Evolutionary conservation across 2,329 filamentous ascomycete species (phyloP).

Genomic region (Colletotrichum ledebouriae): DNA sequence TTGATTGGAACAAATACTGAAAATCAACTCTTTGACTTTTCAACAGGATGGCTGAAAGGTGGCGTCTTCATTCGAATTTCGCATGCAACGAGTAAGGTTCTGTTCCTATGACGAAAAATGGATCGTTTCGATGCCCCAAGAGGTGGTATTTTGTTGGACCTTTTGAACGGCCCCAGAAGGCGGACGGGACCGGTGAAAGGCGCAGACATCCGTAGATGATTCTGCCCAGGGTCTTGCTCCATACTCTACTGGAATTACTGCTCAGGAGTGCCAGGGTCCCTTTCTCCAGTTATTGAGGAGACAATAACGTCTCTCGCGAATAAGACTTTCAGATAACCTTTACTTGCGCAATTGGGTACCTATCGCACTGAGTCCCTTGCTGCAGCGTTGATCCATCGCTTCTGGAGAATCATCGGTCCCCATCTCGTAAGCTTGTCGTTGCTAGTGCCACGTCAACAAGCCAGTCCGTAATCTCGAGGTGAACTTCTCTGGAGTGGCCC

Average conservation of each 20-base stretch:
- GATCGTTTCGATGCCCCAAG: background rate
- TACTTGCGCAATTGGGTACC: background rate
- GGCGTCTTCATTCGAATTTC: background rate
- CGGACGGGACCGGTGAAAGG: background rate
- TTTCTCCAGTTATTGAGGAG: background rate
- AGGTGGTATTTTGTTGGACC: background rate
- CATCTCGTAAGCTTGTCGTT: background rate
- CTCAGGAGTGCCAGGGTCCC: background rate
- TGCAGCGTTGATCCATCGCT: constrained; percentile 7
- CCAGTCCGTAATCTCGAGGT: background rate
- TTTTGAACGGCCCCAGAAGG: background rate
- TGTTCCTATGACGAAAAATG: constrained; percentile 2
- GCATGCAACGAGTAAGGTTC: constrained; percentile 18
- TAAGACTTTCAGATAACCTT: background rate
- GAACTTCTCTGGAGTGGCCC: background rate
- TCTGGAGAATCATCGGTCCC: background rate
- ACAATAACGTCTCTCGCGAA: background rate
- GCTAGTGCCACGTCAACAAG: constrained; percentile 15
- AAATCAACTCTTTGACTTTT: background rate
- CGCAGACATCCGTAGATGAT: constrained; percentile 9
- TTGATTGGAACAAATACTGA: background rate
- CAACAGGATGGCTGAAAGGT: background rate
- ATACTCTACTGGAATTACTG: background rate
- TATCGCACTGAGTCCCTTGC: background rate
- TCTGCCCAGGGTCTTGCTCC: background rate